Percentiles rank a stretch among this genome's conserved stretches.
phyloP scores from a whole-genome alignment of 2,329 filamentous ascomycete genomes.

The Cladophialophora immunda region DNA sequence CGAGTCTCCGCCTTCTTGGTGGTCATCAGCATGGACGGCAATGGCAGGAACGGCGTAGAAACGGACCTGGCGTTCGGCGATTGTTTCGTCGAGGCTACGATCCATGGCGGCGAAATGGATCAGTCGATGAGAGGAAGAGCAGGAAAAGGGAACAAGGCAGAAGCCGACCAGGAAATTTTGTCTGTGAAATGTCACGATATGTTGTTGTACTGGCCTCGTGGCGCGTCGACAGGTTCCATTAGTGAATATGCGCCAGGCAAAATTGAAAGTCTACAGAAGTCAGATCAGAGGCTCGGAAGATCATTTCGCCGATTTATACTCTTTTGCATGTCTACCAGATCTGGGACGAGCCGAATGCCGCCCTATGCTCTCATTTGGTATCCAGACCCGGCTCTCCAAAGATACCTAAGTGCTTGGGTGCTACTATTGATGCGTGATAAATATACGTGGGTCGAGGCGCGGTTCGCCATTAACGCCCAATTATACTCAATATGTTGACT shows the following conservation, averaged over 20 bases:
- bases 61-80: slow-evolving; percentile 67
- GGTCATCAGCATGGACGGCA: slow-evolving; percentile 16
- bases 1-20: slow-evolving; percentile 35
- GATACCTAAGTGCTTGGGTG: too few species aligned
- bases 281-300: not conserved
- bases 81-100: slow-evolving; percentile 71
- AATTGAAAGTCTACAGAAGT: not conserved
- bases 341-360: too few species aligned
- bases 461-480: too few species aligned
- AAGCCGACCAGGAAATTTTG: not conserved
- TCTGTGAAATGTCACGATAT: not conserved
- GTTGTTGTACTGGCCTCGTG: not conserved
- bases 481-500: too few species aligned
- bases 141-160: not conserved
- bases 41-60: slow-evolving; percentile 27
- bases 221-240: not conserved
- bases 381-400: too few species aligned
- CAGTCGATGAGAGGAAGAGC: not conserved
- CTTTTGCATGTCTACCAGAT: too few species aligned
- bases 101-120: slow-evolving; percentile 59
- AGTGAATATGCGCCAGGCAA: not conserved
- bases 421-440: too few species aligned
- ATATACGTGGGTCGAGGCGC: too few species aligned
- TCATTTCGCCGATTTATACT: not conserved
- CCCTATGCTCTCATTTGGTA: too few species aligned